These are phyloP conservation scores for Mycena metata DNA, from an alignment of 768 basidiomycete species.

Conservation along the genomic window DNA sequence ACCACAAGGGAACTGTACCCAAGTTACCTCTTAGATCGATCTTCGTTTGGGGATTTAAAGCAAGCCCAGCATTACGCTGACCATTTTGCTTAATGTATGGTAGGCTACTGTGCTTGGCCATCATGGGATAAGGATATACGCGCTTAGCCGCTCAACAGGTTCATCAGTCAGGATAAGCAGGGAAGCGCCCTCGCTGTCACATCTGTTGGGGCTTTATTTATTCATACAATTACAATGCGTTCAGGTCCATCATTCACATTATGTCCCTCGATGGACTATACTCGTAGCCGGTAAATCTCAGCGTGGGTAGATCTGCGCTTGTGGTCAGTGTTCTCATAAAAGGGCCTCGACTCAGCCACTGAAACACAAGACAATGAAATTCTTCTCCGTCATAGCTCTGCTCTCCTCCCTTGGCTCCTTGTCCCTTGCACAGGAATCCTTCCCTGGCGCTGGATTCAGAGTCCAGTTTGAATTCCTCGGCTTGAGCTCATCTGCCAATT, in stretches of 20 bases:
- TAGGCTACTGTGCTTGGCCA: not conserved
- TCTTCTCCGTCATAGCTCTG: not conserved
- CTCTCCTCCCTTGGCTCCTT: conserved; percentile 1
- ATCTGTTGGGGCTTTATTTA: not conserved
- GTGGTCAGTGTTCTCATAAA: not conserved
- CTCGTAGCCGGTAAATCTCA: not conserved
- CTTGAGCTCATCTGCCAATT: not conserved
- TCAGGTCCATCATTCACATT: too few species aligned
- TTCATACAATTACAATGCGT: not conserved
- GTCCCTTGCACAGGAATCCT: too few species aligned
- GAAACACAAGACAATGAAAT: not conserved
- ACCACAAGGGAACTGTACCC: not conserved
- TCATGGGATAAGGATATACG: not conserved
- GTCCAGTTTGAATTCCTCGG: not conserved
- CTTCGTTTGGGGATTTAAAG: not conserved
- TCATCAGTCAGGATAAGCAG: not conserved
- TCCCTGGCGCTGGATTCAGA: not conserved
- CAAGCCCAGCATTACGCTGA: not conserved
- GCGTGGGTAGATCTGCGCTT: not conserved
- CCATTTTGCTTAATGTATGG: not conserved
- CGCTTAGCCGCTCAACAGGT: not conserved
- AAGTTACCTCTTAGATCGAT: not conserved
- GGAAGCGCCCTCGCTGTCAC: not conserved
- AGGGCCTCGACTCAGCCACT: not conserved
- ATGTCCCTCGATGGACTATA: not conserved